Evolutionary conservation across 2,329 filamentous ascomycete genomes (phyloP).

Genomic region (Amauroascus niger): DNA sequence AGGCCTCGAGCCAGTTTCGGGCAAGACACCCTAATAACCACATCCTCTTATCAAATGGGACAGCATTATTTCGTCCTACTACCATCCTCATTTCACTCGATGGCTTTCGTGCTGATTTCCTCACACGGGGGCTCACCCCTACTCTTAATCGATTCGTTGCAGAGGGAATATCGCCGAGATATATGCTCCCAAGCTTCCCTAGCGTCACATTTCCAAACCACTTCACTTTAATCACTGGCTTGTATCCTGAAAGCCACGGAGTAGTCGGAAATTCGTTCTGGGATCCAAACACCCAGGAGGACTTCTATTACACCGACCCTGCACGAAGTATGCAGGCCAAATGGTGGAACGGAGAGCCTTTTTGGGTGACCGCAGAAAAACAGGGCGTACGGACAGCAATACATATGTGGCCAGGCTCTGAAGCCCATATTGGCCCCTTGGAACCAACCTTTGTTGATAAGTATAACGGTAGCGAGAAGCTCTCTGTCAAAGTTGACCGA

Average conservation of each 20-base stretch:
- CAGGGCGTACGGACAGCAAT: conserved; percentile 70
- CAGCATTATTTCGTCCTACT: conserved; percentile 77
- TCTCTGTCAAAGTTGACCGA: conserved; percentile 66
- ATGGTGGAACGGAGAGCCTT: conserved; percentile 91
- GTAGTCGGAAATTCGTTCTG: conserved; percentile 92
- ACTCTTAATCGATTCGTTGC: conserved; percentile 67
- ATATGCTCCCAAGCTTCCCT: conserved; percentile 90
- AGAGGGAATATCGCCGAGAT: conserved; percentile 77
- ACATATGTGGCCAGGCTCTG: conserved; percentile 98
- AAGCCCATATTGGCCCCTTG: conserved; percentile 67
- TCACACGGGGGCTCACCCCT: conserved; percentile 74
- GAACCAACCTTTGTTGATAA: conserved; percentile 75
- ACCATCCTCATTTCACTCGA: conserved; percentile 91
- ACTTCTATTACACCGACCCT: conserved; percentile 82
- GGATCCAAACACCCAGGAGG: conserved; percentile 64
- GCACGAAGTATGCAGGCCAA: conserved; percentile 65
- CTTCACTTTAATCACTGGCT: conserved; percentile 81
- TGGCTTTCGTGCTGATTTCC: conserved; percentile 89
- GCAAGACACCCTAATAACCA: conserved; percentile 20
- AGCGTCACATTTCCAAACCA: conserved; percentile 96
- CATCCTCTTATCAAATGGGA: conserved; percentile 60
- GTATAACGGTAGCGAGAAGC: conserved; percentile 66
- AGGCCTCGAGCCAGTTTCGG: conserved; percentile 39
- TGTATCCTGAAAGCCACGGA: conserved; percentile 88
- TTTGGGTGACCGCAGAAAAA: conserved; percentile 87